Evolutionary conservation across 2,329 filamentous ascomycete species (phyloP).

Genomic region (Aspergillus ibericus): DNA sequence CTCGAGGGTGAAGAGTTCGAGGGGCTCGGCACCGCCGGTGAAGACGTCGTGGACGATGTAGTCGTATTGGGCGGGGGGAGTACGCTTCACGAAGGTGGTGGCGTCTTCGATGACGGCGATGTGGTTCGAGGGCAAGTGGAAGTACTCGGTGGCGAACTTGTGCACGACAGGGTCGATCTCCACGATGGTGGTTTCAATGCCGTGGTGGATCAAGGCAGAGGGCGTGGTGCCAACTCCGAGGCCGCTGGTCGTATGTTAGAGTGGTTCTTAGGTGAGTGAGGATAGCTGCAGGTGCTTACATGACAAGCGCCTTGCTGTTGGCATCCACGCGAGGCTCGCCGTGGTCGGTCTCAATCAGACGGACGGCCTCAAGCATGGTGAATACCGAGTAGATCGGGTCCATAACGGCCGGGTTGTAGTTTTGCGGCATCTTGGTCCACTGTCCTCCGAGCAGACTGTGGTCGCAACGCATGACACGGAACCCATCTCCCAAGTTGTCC

Average conservation of each 20-base stretch:
- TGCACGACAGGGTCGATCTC: conserved; percentile 92
- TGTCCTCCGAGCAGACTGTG: conserved; percentile 92
- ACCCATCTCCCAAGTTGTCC: conserved; percentile 69
- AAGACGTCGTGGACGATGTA: conserved; percentile 98
- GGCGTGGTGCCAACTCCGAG: conserved; percentile 91
- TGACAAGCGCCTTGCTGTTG: conserved; percentile 77
- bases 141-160: conserved; percentile 79
- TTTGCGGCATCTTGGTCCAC: conserved; percentile 63
- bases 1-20: conserved; percentile 80
- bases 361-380: conserved; percentile 87
- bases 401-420: conserved; percentile 58
- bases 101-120: conserved; percentile 81
- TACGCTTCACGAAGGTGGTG: conserved; percentile 61
- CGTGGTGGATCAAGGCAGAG: conserved; percentile 79
- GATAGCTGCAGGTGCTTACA: conserved; percentile 57
- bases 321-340: conserved; percentile 50
- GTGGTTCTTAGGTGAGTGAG: not conserved
- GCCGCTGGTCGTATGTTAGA: conserved; percentile 56
- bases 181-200: conserved; percentile 88
- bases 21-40: conserved; percentile 90
- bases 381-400: conserved; percentile 98
- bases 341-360: conserved; percentile 65
- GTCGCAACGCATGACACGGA: conserved; percentile 84
- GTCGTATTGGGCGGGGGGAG: conserved; percentile 62
- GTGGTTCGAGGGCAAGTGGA: conserved; percentile 74